Evolutionary conservation across 192 early-diverging fungal species (phyloP).

Genomic region (Backusella westeae): DNA sequence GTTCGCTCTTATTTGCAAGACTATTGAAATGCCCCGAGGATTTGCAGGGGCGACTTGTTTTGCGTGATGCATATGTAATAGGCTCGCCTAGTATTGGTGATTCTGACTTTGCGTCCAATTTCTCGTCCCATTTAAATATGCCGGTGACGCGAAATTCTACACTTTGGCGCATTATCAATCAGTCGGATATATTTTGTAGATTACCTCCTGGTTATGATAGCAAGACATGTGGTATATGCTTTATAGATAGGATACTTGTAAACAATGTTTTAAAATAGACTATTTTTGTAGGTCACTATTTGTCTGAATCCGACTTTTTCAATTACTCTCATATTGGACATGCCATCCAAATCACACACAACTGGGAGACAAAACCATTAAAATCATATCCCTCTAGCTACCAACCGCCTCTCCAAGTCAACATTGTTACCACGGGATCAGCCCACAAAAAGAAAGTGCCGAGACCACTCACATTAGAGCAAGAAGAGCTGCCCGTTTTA

Average conservation of each 20-base stretch:
- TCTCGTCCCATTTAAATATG: constrained; percentile 29
- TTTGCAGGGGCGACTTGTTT: constrained; percentile 14
- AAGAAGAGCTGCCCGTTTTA: constrained; percentile 4
- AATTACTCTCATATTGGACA: constrained; percentile 35
- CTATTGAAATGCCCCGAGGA: constrained; percentile 32
- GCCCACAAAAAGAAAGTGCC: background rate
- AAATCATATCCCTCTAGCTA: constrained; percentile 24
- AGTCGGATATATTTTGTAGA: constrained; percentile 40
- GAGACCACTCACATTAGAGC: background rate
- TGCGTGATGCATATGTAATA: constrained; percentile 41
- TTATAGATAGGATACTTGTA: background rate
- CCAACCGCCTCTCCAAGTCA: constrained; percentile 23
- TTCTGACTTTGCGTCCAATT: constrained; percentile 40
- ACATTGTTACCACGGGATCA: constrained; percentile 2
- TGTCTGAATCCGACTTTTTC: constrained; percentile 22
- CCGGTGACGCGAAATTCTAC: constrained; percentile 22
- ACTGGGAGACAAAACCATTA: constrained; percentile 3
- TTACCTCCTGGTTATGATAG: constrained; percentile 39
- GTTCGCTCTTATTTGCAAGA: constrained; percentile 39
- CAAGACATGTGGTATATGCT: background rate
- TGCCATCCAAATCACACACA: constrained; percentile 11
- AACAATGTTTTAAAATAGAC: background rate
- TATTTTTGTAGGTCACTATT: constrained; percentile 5
- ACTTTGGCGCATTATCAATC: constrained; percentile 41
- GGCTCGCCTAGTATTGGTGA: constrained; percentile 43